phyloP scores from a whole-genome alignment of 257 asterid genomes.

The Fraxinus quadrangulata region DNA sequence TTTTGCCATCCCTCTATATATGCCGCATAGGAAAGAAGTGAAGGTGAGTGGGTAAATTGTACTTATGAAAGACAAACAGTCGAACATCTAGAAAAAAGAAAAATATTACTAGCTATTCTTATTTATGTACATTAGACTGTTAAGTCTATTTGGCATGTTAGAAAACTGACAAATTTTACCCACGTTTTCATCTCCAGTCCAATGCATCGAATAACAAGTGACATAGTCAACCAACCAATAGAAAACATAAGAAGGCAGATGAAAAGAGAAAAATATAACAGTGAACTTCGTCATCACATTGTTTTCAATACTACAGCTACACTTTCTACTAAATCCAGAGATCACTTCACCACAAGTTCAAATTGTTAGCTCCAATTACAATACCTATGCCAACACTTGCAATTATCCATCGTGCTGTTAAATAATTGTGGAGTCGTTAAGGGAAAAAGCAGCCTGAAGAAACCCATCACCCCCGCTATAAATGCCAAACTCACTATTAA shows the following conservation, averaged over 20 bases:
- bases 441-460: conserved; percentile 65
- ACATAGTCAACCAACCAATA: background rate
- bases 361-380: conserved; percentile 49
- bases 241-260: too few species aligned
- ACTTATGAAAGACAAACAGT: too few species aligned
- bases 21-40: too few species aligned
- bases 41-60: too few species aligned
- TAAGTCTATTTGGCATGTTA: background rate
- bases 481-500: conserved; percentile 44
- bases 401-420: conserved; percentile 45
- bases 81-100: too few species aligned
- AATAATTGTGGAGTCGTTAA: conserved; percentile 60
- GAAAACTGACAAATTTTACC: background rate
- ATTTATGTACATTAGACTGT: background rate
- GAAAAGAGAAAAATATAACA: too few species aligned
- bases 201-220: background rate
- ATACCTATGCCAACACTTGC: conserved; percentile 84
- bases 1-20: background rate
- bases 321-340: background rate
- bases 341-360: background rate
- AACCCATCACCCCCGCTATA: conserved; percentile 60
- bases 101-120: too few species aligned
- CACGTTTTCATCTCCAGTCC: background rate
- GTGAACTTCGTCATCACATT: background rate
- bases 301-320: background rate